phyloP scores from a whole-genome alignment of 2,329 filamentous ascomycete genomes.

The Xylariaceae sp. region DNA sequence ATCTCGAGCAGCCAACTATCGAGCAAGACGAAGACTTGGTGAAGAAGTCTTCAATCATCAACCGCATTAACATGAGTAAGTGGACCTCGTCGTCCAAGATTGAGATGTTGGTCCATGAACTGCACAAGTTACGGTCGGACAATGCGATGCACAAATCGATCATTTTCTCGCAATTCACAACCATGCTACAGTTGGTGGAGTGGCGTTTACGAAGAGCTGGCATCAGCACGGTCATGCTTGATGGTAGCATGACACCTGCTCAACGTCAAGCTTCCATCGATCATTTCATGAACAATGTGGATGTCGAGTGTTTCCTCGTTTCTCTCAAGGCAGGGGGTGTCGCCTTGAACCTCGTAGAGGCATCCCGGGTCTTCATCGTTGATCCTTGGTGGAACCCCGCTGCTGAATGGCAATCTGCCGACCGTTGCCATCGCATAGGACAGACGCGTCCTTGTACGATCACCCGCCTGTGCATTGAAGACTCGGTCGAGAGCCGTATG shows the following conservation, averaged over 20 bases:
- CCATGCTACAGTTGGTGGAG: conserved; percentile 94
- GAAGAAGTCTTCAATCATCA: conserved; percentile 97
- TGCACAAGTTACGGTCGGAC: conserved; percentile 86
- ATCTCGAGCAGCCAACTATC: conserved; percentile 91
- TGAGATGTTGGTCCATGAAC: conserved; percentile 88
- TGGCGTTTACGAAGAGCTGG: conserved; percentile 96
- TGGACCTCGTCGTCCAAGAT: conserved; percentile 99
- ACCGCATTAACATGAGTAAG: conserved; percentile 97
- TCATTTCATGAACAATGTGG: conserved; percentile 91
- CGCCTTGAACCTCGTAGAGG: conserved; percentile 90
- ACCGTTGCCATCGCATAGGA: conserved; percentile 90
- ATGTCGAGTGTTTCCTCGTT: conserved; percentile 94
- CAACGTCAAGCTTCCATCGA: conserved; percentile 92
- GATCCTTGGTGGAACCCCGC: conserved; percentile 99
- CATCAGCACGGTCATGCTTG: conserved; percentile 96
- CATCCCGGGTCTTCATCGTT: conserved; percentile 90
- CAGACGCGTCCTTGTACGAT: conserved; percentile 92
- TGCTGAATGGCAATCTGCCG: conserved; percentile 98
- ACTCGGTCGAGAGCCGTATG: conserved; percentile 94
- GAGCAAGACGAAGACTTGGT: conserved; percentile 83
- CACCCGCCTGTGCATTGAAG: conserved; percentile 91
- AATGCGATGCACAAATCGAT: conserved; percentile 95
- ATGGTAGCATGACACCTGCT: conserved; percentile 93
- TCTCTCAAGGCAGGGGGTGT: conserved; percentile 96
- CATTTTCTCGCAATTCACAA: conserved; percentile 95